Evolutionary conservation across 768 basidiomycete genomes (phyloP).

Genomic region (Lepiota subincarnata): DNA sequence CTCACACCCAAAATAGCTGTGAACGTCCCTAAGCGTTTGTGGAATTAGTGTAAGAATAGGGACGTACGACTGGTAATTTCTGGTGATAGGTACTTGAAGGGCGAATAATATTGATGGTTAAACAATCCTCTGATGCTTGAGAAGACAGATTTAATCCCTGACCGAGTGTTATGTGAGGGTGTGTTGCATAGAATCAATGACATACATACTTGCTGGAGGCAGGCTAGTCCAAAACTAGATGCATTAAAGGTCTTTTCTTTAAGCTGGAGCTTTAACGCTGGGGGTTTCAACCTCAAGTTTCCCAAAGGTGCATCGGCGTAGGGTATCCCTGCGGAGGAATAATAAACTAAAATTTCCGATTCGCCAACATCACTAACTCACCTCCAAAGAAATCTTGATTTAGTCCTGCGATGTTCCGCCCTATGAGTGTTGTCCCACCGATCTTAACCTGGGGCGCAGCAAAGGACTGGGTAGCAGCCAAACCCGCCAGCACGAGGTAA

Average conservation of each 20-base stretch:
- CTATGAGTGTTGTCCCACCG: slow-evolving; percentile 34
- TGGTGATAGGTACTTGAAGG: slow-evolving; percentile 31
- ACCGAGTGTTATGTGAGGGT: slow-evolving; percentile 4
- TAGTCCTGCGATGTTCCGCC: slow-evolving; percentile 28
- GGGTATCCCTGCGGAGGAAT: slow-evolving; percentile 38
- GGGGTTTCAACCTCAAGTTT: slow-evolving; percentile 38
- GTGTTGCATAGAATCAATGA: background rate
- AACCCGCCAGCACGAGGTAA: slow-evolving; percentile 1
- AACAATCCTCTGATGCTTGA: slow-evolving; percentile 51
- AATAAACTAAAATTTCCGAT: background rate
- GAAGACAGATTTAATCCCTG: slow-evolving; percentile 29
- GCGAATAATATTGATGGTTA: slow-evolving; percentile 55
- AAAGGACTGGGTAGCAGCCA: background rate
- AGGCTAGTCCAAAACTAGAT: slow-evolving; percentile 40
- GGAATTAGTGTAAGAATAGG: background rate
- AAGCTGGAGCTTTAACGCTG: slow-evolving; percentile 39
- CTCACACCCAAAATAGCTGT: slow-evolving; percentile 38
- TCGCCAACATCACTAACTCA: slow-evolving; percentile 13
- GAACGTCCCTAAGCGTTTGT: background rate
- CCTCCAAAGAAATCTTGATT: slow-evolving; percentile 48
- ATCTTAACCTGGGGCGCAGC: slow-evolving; percentile 35
- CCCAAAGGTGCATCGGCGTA: slow-evolving; percentile 53
- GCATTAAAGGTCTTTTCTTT: slow-evolving; percentile 37
- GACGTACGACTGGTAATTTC: slow-evolving; percentile 35
- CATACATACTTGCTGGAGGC: slow-evolving; percentile 42